These are phyloP conservation scores for Ganoderma boninense DNA, from an alignment of 1,284 basidiomycete species.

Conservation along the genomic window DNA sequence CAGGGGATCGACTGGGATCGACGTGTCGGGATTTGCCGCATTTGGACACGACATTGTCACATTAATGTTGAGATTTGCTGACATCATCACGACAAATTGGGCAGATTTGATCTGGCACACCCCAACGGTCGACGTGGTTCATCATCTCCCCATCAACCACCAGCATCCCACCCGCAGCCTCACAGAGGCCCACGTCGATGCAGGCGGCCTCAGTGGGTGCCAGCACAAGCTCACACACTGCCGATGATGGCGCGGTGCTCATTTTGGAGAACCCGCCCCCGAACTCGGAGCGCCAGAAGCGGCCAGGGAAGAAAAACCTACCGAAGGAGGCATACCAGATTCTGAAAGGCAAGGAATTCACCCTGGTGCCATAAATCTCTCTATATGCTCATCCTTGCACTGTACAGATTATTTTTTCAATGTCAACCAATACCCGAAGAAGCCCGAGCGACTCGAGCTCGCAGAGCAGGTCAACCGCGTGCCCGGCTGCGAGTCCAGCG, in stretches of 20 bases:
- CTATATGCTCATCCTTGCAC: not conserved
- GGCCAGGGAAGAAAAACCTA: not conserved
- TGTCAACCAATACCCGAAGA: not conserved
- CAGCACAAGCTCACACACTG: not conserved
- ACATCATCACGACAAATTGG: not conserved
- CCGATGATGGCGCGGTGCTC: not conserved
- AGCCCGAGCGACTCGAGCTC: not conserved
- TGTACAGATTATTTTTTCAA: not conserved
- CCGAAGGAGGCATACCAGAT: not conserved
- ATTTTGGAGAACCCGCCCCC: not conserved
- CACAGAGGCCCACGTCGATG: not conserved
- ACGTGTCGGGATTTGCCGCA: not conserved
- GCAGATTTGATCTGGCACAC: not conserved
- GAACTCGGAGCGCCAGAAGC: not conserved
- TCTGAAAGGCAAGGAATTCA: not conserved
- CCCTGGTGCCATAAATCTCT: too few relatives aligned
- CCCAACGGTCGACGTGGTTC: not conserved
- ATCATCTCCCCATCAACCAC: slow-evolving; percentile 1
- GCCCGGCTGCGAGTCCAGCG: not conserved
- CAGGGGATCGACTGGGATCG: not conserved
- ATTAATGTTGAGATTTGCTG: not conserved
- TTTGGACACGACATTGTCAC: not conserved
- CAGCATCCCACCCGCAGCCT: not conserved
- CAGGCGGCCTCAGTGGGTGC: not conserved
- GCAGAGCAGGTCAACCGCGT: not conserved